Evolutionary conservation across 1,284 basidiomycete genomes (phyloP).

Genomic region (Fomitopsis palustris): DNA sequence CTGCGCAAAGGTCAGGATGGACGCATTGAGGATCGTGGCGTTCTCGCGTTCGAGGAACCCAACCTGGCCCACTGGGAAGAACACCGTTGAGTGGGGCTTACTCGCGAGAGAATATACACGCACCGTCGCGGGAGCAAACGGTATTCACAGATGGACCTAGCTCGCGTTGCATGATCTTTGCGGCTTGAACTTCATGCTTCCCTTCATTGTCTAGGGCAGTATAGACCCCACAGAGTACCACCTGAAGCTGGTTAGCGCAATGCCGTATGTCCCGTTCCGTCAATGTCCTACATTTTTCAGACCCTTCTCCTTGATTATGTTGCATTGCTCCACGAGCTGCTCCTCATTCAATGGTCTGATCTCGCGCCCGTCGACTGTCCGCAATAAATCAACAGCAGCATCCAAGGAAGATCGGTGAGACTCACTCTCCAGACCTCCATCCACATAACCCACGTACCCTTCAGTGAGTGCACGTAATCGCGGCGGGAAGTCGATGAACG

Average conservation of each 20-base stretch:
- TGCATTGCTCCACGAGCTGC: constrained; percentile 41
- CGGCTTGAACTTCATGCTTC: constrained; percentile 44
- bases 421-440: constrained; percentile 47
- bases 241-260: constrained; percentile 10
- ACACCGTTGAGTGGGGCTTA: background rate
- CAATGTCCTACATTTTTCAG: constrained; percentile 30
- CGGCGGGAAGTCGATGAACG: constrained; percentile 46
- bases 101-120: background rate
- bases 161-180: constrained; percentile 36
- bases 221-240: constrained; percentile 47
- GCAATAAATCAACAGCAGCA: background rate
- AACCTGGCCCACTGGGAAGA: constrained; percentile 45
- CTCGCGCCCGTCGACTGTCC: constrained; percentile 42
- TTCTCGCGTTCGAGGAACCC: constrained; percentile 62
- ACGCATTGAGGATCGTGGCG: constrained; percentile 61
- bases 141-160: constrained; percentile 38
- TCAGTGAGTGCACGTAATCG: constrained; percentile 38
- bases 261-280: too few species aligned
- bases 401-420: background rate
- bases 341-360: constrained; percentile 36
- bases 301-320: constrained; percentile 37
- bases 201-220: constrained; percentile 44
- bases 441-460: constrained; percentile 40
- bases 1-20: constrained; percentile 48
- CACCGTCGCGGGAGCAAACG: constrained; percentile 39